phyloP scores from a whole-genome alignment of 371 early-diverging fungal species.

The Rhizomucor miehei region DNA sequence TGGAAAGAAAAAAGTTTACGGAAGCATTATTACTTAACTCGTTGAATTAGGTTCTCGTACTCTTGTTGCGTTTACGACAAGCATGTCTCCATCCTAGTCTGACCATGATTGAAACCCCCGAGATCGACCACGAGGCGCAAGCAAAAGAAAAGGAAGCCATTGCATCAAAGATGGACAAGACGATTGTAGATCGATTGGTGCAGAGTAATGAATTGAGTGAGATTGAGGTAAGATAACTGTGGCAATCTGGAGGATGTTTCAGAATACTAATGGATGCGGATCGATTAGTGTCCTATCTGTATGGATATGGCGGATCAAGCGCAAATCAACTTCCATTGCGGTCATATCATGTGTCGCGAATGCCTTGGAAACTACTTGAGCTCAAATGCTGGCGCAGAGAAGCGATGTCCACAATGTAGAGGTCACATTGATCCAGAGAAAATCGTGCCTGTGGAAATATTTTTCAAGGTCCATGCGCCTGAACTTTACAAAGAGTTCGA shows the following conservation, averaged over 20 bases:
- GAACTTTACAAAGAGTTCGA: conserved; percentile 25
- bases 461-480: conserved; percentile 1
- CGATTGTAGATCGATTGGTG: conserved; percentile 25
- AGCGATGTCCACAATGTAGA: conserved; percentile 62
- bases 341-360: conserved; percentile 47
- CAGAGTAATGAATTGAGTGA: conserved; percentile 13
- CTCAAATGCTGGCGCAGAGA: background rate
- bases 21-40: too few relatives aligned
- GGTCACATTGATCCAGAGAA: conserved; percentile 38
- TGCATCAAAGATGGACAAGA: conserved; percentile 13
- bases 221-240: conserved; percentile 4
- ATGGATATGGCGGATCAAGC: conserved; percentile 46
- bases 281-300: conserved; percentile 47
- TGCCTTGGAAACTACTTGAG: conserved; percentile 29
- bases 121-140: background rate
- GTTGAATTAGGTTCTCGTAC: too few relatives aligned
- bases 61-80: conserved; percentile 60
- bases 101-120: conserved; percentile 16
- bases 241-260: background rate
- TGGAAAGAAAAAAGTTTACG: too few relatives aligned
- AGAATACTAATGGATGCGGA: background rate
- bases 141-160: conserved; percentile 11
- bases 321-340: conserved; percentile 34
- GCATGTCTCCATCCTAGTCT: conserved; percentile 64
- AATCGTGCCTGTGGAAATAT: background rate